Conservation (phyloP, 345 rosid species). For the Murraya paniculata region DNA sequence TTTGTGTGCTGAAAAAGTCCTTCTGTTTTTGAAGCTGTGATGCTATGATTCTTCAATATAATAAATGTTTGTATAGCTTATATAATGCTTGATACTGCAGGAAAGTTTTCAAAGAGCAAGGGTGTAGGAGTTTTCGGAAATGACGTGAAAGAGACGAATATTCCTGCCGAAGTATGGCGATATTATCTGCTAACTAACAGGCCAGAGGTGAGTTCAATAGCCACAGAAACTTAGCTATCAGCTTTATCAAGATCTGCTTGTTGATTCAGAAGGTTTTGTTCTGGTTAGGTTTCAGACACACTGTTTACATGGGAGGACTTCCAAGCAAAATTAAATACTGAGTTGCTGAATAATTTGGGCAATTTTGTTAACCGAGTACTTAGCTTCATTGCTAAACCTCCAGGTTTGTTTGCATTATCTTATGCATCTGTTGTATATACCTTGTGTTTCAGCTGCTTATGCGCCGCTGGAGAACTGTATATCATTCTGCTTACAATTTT, state of each 20-base stretch:
- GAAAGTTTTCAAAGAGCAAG: constrained; percentile 95
- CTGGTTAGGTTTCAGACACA: constrained; percentile 51
- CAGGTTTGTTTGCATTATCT: constrained; percentile 45
- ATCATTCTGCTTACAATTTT: background rate
- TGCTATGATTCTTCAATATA: background rate
- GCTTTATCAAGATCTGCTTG: too few species aligned
- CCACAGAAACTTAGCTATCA: background rate
- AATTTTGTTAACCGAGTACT: constrained; percentile 66
- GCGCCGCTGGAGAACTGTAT: background rate
- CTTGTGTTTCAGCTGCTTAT: background rate
- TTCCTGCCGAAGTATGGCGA: constrained; percentile 98
- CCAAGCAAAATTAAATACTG: constrained; percentile 60
- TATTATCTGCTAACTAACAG: constrained; percentile 90
- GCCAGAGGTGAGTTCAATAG: constrained; percentile 66
- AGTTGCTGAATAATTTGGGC: constrained; percentile 60
- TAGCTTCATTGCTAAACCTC: constrained; percentile 56
- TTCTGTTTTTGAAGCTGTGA: background rate
- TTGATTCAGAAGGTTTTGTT: background rate
- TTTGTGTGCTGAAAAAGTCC: background rate
- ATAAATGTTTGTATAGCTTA: background rate
- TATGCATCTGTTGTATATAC: background rate
- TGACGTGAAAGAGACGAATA: constrained; percentile 87
- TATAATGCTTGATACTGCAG: constrained; percentile 35
- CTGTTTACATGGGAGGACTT: constrained; percentile 63
- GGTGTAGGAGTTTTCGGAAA: constrained; percentile 98